Evolutionary conservation across 73 alveolate genomes (phyloP).

Genomic region (Paramecium sexaurelia): DNA sequence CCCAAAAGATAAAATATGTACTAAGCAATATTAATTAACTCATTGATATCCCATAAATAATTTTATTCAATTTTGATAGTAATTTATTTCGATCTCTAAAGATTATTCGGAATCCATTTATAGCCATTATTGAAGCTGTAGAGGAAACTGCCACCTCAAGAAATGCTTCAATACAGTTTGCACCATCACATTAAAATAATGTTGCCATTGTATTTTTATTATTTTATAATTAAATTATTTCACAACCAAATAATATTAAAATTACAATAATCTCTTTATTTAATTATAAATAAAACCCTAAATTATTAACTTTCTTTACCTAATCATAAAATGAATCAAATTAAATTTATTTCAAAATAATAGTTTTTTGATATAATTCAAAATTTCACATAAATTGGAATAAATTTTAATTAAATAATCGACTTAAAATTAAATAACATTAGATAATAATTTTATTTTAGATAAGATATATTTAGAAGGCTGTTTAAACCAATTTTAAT

Average conservation of each 20-base stretch:
- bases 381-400: too few species aligned
- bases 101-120: constrained; percentile 55
- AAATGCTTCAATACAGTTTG: constrained; percentile 29
- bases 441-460: too few species aligned
- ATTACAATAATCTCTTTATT: not conserved
- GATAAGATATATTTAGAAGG: too few species aligned
- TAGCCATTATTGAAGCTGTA: not conserved
- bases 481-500: too few species aligned
- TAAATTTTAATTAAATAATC: too few species aligned
- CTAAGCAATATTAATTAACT: not conserved
- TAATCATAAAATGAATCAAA: too few species aligned
- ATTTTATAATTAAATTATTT: not conserved
- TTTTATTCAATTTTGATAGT: constrained; percentile 44
- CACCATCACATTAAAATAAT: constrained; percentile 4
- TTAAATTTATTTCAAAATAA: too few species aligned
- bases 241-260: not conserved
- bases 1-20: constrained; percentile 46
- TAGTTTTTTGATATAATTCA: too few species aligned
- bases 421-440: too few species aligned
- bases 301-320: too few species aligned
- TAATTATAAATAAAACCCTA: not conserved
- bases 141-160: not conserved
- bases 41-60: constrained; percentile 52
- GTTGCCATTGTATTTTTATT: constrained; percentile 30
- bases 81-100: constrained; percentile 57